Base-by-base conservation (phyloP, 768 basidiomycete species). In the Clavaria fumosa region DNA sequence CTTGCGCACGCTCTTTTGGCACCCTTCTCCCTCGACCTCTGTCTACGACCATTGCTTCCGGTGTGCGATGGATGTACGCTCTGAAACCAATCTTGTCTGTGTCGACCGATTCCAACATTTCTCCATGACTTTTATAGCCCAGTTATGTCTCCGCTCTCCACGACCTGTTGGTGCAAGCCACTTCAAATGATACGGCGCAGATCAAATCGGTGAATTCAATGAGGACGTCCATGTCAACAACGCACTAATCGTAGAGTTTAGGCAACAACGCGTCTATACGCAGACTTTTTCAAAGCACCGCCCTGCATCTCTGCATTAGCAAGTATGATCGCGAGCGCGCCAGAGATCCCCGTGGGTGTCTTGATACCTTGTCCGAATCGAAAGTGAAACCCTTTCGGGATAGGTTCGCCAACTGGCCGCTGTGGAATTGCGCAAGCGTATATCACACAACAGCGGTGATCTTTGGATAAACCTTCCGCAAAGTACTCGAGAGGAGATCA, bases 381-480 rank as follows among this genome's bases (percentile, higher is more conserved):
- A 14, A 23, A 40, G 17, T 22, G 15, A 34, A 34, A 19, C 34
- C 34, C 27, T 37, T 27, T 11, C 43, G 6, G 7, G n/a, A 9
- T 32, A 99, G 91, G 77, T 96, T 45, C 84, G 90, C 43, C 95
- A 99, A 74, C 71, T 99, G 15, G 86, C 91, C 34, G 90, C 91
- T 5, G 90, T 96, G 39, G 95, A 99, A 61, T 68, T 96, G 54
- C 72, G 93, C 49, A 99, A 99, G 67, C 83, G 93, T 41, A 73
- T 96, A 43, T 56, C 68, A 19, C 70, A 75, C 53, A 78, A 78
- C 49, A 83, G 79, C 47, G 82, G 80, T 35, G 73, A 70, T 53
- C 58, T 91, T 22, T 99, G 95, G 95, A 63, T 73, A 14, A 63
- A 70, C 39, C 67, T 86, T 20, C 59, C 73, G 23, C 69, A 70